Conservation (phyloP, 176 grass and related monocot genomes). For the Raddia guianensis region DNA sequence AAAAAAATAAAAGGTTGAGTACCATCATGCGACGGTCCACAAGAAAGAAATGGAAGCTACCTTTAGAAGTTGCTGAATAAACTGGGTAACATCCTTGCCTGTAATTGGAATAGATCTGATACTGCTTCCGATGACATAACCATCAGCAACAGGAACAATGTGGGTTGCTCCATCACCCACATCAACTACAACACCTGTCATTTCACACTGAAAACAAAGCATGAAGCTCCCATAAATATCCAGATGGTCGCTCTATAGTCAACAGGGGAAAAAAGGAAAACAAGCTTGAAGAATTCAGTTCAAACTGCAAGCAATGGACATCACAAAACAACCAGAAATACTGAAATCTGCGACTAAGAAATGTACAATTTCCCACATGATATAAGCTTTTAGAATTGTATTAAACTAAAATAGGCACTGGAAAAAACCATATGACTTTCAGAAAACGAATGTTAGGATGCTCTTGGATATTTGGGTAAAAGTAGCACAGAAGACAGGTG, state of each 20-base stretch:
- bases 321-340: background rate
- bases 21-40: background rate
- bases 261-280: constrained; percentile 26
- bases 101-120: constrained; percentile 97
- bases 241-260: constrained; percentile 23
- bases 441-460: background rate
- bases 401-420: background rate
- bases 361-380: background rate
- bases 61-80: constrained; percentile 96
- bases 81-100: constrained; percentile 95
- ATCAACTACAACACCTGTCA: constrained; percentile 99
- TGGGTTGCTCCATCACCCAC: constrained; percentile 97
- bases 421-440: background rate
- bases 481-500: background rate
- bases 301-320: background rate
- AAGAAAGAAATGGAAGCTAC: constrained; percentile 50
- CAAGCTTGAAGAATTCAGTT: background rate
- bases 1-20: constrained; percentile 3
- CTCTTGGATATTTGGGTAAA: background rate
- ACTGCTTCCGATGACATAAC: constrained; percentile 97
- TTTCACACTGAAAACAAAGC: constrained; percentile 95
- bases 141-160: constrained; percentile 96
- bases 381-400: background rate
- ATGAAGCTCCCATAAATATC: constrained; percentile 49
- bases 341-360: background rate